A percentile compares a stretch with the other conserved stretches of the same genome.
These are phyloP conservation scores for Cercospora berteroae DNA, from an alignment of 2,329 filamentous ascomycete species.

Conservation along the genomic window DNA sequence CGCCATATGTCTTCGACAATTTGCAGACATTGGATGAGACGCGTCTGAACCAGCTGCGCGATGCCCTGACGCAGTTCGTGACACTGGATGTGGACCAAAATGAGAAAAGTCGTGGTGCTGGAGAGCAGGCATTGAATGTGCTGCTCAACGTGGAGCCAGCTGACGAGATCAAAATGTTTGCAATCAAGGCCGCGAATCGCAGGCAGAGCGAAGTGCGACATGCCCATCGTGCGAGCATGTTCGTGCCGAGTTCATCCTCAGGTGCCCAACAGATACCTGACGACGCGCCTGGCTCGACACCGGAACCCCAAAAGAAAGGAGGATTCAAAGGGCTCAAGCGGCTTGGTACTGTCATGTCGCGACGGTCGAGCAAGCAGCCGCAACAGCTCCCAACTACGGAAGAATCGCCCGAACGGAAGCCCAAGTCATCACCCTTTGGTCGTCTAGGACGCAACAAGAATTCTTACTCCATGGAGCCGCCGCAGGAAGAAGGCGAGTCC, in stretches of 20 bases:
- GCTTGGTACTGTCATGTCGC: constrained; percentile 67
- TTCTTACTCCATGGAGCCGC: constrained; percentile 44
- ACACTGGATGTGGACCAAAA: constrained; percentile 89
- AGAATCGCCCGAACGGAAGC: constrained; percentile 54
- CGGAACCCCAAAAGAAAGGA: constrained; percentile 43
- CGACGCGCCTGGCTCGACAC: constrained; percentile 45
- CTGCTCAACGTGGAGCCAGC: constrained; percentile 83
- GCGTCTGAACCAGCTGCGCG: constrained; percentile 83
- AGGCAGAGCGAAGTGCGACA: constrained; percentile 10
- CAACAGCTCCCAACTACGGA: constrained; percentile 30
- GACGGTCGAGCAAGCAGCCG: constrained; percentile 55
- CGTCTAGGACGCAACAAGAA: constrained; percentile 61
- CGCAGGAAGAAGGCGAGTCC: constrained; percentile 27
- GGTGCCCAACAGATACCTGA: neutral
- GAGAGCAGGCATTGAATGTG: constrained; percentile 76
- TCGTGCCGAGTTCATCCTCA: constrained; percentile 15
- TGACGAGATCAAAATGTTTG: constrained; percentile 79
- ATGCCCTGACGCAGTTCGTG: constrained; percentile 86
- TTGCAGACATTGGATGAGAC: constrained; percentile 88
- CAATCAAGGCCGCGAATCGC: constrained; percentile 42
- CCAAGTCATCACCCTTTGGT: constrained; percentile 56
- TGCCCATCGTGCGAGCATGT: constrained; percentile 16
- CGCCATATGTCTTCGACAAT: constrained; percentile 90
- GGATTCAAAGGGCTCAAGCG: constrained; percentile 55
- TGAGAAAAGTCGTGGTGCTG: constrained; percentile 69